Conservation (phyloP, 2,329 filamentous ascomycete species). For the Alternaria sp. region DNA sequence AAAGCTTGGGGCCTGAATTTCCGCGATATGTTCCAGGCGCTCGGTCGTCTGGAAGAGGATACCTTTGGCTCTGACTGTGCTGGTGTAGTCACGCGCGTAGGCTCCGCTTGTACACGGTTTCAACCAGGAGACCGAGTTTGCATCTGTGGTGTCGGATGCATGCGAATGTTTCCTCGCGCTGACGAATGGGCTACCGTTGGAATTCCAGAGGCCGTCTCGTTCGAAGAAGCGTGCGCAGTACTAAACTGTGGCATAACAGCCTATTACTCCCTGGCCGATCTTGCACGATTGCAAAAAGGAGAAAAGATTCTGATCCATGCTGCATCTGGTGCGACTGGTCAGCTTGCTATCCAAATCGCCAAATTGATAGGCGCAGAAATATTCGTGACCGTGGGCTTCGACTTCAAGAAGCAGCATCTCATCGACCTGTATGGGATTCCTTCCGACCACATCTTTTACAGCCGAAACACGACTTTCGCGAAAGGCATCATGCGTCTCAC, state of each 20-base stretch:
- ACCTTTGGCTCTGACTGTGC: not conserved
- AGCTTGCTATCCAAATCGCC: constrained; percentile 32
- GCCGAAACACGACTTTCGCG: constrained; percentile 18
- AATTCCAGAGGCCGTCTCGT: constrained; percentile 18
- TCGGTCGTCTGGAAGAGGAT: not conserved
- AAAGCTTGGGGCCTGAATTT: not conserved
- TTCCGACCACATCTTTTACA: constrained; percentile 41
- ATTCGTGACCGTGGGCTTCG: constrained; percentile 26
- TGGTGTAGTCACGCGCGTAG: not conserved
- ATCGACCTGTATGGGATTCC: constrained; percentile 27
- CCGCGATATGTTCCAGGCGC: not conserved
- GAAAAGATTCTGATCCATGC: constrained; percentile 36
- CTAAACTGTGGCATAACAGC: not conserved
- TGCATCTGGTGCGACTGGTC: constrained; percentile 27
- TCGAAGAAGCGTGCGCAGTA: constrained; percentile 17
- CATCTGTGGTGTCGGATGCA: not conserved
- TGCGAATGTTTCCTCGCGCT: not conserved
- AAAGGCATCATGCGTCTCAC: constrained; percentile 6
- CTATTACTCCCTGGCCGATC: constrained; percentile 24
- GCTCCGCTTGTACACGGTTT: not conserved
- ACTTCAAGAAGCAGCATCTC: constrained; percentile 28
- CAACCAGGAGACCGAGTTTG: not conserved
- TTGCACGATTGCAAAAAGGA: constrained; percentile 29
- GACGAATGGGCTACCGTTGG: not conserved
- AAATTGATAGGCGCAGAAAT: constrained; percentile 28